Evolutionary conservation across 1,284 basidiomycete genomes (phyloP).

Genomic region (Ustilago esculenta): DNA sequence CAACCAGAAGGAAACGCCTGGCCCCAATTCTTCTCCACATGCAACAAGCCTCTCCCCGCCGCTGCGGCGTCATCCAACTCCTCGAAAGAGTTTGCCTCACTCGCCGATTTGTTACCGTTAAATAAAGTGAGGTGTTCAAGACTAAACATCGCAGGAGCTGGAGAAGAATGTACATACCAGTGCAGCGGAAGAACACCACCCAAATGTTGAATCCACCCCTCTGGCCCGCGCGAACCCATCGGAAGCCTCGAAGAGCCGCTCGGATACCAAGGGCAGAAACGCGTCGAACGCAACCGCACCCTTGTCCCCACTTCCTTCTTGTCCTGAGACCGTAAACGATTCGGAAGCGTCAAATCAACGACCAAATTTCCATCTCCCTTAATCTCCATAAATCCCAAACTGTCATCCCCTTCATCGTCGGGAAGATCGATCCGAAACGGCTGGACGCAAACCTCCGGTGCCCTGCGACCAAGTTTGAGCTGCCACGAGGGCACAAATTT

Average conservation of each 20-base stretch:
- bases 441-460: background rate
- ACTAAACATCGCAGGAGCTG: slow-evolving; percentile 19
- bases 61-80: slow-evolving; percentile 18
- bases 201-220: slow-evolving; percentile 37
- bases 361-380: slow-evolving; percentile 18
- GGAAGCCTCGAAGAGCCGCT: background rate
- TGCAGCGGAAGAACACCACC: slow-evolving; percentile 27
- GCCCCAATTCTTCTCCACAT: slow-evolving; percentile 46
- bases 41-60: slow-evolving; percentile 22
- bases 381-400: slow-evolving; percentile 20
- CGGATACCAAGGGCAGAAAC: slow-evolving; percentile 15
- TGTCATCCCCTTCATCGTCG: background rate
- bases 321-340: too few species aligned
- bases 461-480: slow-evolving; percentile 12
- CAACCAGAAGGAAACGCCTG: slow-evolving; percentile 40
- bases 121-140: slow-evolving; percentile 20
- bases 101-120: too few species aligned
- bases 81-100: background rate
- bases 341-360: slow-evolving; percentile 21
- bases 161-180: slow-evolving; percentile 42
- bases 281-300: slow-evolving; percentile 16
- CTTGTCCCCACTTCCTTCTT: slow-evolving; percentile 3
- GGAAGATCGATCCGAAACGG: slow-evolving; percentile 34
- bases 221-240: slow-evolving; percentile 24
- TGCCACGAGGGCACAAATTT: slow-evolving; percentile 32